Conservation (phyloP, 495 filamentous ascomycete species). For the Neurospora intermedia region DNA sequence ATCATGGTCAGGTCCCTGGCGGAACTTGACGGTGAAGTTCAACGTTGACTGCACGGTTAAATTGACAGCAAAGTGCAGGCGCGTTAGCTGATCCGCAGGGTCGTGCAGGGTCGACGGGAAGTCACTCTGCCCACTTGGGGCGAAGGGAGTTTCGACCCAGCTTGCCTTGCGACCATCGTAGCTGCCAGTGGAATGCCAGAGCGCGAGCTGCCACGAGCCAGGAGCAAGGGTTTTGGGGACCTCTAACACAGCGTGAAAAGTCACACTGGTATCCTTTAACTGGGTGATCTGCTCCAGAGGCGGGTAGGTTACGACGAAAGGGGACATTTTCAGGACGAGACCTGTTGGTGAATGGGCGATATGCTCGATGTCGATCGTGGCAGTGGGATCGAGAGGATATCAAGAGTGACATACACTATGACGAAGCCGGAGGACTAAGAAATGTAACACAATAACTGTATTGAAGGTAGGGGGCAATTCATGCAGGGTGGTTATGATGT, state of each 20-base stretch:
- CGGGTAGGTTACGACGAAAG: conserved; percentile 42
- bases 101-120: conserved; percentile 27
- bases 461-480: background rate
- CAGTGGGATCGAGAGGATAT: background rate
- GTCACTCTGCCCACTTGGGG: conserved; percentile 27
- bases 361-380: background rate
- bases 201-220: conserved; percentile 57
- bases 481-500: background rate
- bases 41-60: conserved; percentile 35
- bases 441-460: background rate
- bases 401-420: background rate
- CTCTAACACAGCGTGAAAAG: conserved; percentile 64
- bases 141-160: conserved; percentile 40
- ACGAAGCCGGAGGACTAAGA: background rate
- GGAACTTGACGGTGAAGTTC: conserved; percentile 69
- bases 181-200: conserved; percentile 60
- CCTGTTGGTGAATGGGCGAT: background rate
- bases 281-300: conserved; percentile 60
- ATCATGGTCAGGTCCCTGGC: conserved; percentile 35
- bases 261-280: conserved; percentile 38
- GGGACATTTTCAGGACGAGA: conserved; percentile 12
- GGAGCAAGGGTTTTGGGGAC: conserved; percentile 42
- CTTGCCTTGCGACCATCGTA: conserved; percentile 9
- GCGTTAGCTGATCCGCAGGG: conserved; percentile 18
- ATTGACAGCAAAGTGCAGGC: conserved; percentile 34